Evolutionary conservation across 768 basidiomycete genomes (phyloP).

Genomic region (Lactifluus subvellereus): DNA sequence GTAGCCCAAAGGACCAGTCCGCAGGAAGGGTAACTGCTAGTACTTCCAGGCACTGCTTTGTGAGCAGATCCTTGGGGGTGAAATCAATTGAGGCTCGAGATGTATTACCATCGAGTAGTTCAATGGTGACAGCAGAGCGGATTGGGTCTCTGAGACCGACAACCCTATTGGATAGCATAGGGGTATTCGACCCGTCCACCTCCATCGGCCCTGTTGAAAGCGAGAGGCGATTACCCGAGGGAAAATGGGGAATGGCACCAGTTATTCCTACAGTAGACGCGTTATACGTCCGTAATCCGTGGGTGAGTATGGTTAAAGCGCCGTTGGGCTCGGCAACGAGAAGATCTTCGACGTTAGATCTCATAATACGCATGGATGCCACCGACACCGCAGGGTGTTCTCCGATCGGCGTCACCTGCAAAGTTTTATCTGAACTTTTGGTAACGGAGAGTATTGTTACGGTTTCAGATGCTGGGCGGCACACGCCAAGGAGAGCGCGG

Average conservation of each 20-base stretch:
- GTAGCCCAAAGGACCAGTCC: conserved; percentile 50
- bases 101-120: conserved; percentile 46
- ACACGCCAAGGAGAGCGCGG: conserved; percentile 51
- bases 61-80: conserved; percentile 49
- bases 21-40: conserved; percentile 57
- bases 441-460: conserved; percentile 47
- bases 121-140: conserved; percentile 47
- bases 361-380: conserved; percentile 55
- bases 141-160: conserved; percentile 44
- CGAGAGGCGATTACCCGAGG: neutral
- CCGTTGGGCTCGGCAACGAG: conserved; percentile 57
- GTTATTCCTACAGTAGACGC: conserved; percentile 7
- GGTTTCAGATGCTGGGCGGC: conserved; percentile 42
- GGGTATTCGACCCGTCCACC: conserved; percentile 15
- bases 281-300: conserved; percentile 45
- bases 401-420: conserved; percentile 38
- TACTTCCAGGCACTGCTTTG: conserved; percentile 52
- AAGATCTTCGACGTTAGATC: conserved; percentile 61
- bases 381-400: conserved; percentile 46
- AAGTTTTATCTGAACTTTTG: conserved; percentile 36
- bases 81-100: conserved; percentile 50
- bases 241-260: conserved; percentile 1
- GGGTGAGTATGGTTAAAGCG: conserved; percentile 52
- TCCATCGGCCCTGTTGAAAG: neutral
- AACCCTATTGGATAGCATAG: conserved; percentile 30